phyloP scores from a whole-genome alignment of 176 grass and related monocot genomes.

The Pontederia crassipes region DNA sequence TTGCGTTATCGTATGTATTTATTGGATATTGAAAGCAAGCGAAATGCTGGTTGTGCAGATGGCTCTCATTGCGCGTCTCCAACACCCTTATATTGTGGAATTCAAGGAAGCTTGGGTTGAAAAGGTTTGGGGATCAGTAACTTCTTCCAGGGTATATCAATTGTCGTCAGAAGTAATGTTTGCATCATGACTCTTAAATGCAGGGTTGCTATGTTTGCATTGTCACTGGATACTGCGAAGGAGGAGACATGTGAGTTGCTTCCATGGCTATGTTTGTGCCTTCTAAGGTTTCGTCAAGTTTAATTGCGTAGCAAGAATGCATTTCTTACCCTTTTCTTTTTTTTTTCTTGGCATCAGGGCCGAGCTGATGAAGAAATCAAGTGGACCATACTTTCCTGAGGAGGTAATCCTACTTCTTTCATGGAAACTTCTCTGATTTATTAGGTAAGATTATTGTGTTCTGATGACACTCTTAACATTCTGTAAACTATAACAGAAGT shows the following conservation, averaged over 20 bases:
- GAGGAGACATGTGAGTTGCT: constrained; percentile 87
- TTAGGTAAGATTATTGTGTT: neutral
- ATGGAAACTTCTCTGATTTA: neutral
- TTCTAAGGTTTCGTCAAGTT: constrained; percentile 18
- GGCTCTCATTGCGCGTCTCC: constrained; percentile 89
- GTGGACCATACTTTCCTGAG: constrained; percentile 83
- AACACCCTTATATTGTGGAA: constrained; percentile 91
- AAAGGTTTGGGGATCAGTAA: constrained; percentile 50
- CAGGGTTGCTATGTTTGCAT: constrained; percentile 99
- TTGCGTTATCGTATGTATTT: constrained; percentile 1
- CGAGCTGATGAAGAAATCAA: constrained; percentile 95
- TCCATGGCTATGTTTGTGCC: constrained; percentile 3
- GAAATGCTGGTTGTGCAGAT: constrained; percentile 33
- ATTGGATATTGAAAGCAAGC: neutral
- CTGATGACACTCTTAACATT: constrained; percentile 24
- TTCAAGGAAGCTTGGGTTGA: constrained; percentile 99
- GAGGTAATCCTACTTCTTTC: constrained; percentile 44
- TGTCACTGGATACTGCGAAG: constrained; percentile 98
- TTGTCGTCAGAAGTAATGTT: constrained; percentile 15
- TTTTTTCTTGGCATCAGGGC: constrained; percentile 30
- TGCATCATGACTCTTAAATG: constrained; percentile 10
- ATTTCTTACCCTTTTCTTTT: constrained; percentile 2
- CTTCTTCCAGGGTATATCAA: neutral
- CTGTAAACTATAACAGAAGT: constrained; percentile 49
- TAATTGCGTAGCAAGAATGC: constrained; percentile 10